Conservation (phyloP, 345 rosid genomes). For the Rubroshorea leprosula region DNA sequence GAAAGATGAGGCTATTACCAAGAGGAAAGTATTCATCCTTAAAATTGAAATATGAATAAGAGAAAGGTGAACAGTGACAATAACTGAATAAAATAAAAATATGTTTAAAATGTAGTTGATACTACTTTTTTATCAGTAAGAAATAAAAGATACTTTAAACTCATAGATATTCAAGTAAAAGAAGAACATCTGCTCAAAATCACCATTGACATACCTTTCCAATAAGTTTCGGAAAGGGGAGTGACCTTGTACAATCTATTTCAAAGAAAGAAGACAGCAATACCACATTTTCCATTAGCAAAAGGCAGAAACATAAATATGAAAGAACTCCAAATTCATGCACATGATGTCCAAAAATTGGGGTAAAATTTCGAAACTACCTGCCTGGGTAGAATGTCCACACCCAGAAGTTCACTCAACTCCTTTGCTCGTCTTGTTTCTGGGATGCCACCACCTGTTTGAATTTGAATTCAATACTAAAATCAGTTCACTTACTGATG, state of each 20-base stretch:
- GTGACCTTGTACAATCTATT: conserved; percentile 48
- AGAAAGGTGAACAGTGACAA: neutral
- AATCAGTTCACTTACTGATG: neutral
- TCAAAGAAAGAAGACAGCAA: conserved; percentile 18
- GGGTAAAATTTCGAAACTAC: conserved; percentile 10
- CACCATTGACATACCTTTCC: conserved; percentile 21
- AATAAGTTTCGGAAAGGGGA: conserved; percentile 37
- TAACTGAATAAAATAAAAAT: too few species aligned
- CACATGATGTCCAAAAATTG: neutral
- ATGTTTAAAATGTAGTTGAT: too few species aligned
- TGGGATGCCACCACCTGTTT: conserved; percentile 44
- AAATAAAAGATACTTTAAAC: neutral
- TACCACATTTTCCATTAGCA: conserved; percentile 21
- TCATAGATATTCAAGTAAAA: neutral
- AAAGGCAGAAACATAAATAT: conserved; percentile 9
- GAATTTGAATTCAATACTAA: neutral
- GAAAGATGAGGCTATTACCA: neutral
- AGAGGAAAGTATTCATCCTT: neutral
- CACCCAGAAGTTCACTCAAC: conserved; percentile 35
- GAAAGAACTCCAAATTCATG: neutral
- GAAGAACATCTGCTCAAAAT: conserved; percentile 3
- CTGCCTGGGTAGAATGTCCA: conserved; percentile 40
- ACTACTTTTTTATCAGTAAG: too few species aligned
- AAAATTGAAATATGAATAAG: neutral
- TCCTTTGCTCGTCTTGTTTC: conserved; percentile 38